Evolutionary conservation across 352 stramenopile genomes (phyloP), one percentile per base, ranked within the genome.

Genomic region (Phytophthora brassicae): DNA sequence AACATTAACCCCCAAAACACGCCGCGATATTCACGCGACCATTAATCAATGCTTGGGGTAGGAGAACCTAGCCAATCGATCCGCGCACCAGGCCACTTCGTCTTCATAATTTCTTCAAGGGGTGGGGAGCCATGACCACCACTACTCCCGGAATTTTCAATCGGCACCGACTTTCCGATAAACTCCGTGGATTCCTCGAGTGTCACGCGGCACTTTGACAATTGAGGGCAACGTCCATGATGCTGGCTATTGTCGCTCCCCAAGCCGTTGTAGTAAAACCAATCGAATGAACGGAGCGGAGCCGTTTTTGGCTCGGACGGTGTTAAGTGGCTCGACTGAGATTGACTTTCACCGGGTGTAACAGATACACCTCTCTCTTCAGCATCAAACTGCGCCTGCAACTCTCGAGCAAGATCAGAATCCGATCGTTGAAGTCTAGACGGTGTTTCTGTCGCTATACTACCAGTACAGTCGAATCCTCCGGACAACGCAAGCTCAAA

Each of bases 81-180:
- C 23, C 41, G 52, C 23, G 80, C 80, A 16, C 49, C 65, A 0
- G 60, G 65, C 86, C 86, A 95, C 54, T 89, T 90, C 29, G 86
- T 95, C 48, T 81, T 83, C 43, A 95, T 61, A 43, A 92, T 84
- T 60, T 92, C 84, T 65, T 95, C 86, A 4, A 95, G 57, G 1
- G 82, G 71, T 45, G 70, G 62, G 6, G 70, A 80, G 0, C 63
- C 72, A 53, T 89, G 71, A 7, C 80, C 81, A 9, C 77, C 72
- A 57, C 69, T 75, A 13, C 43, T 53, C 2, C 74, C 51, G 13
- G 70, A 45, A 62, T 76, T 70, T 36, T 72, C 68, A 24, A 90
- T 84, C 3, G 81, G 80, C 13, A 90, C 78, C 4, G 81, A 86
- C 47, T 85, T 71, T 16, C 84, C 84, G 51, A 93, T 87, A 48